Base-by-base conservation (phyloP, 2,329 filamentous ascomycete species). In the Tolypocladium endophyticum region DNA sequence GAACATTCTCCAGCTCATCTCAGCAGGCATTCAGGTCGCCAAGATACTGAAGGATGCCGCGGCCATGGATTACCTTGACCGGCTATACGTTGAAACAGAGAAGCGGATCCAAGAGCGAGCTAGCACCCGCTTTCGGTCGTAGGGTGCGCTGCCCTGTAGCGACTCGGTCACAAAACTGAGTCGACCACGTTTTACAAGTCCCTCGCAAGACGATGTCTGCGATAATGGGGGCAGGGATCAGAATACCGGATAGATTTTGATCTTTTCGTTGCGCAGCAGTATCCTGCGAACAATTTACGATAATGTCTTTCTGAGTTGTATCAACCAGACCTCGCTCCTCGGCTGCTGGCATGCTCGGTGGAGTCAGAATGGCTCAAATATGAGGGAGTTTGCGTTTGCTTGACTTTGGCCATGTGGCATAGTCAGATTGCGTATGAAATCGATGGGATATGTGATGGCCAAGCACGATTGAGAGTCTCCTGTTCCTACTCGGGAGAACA, bases 1-100 rank as follows among this genome's bases (percentile, higher is more conserved):
- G 66, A 93, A 94, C 72, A 90, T 95, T 63, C 80, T 95, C 61
- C 90, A 95, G 76, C 82, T 94, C 64, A 90, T 95, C 69, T 92
- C 89, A 63, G 90, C 90, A 47, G 90, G 90, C 45, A 89, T 91
- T 58, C 90, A 95, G 74, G 90, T 95, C 61, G 88, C 90, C 61
- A 93, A 91, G 74, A 92, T 95, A 63, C 77, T 95, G 62, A 92
- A 90, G 76, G 90, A 95, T 76, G 87, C 89, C 53, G 81, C 83
- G 64, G 89, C 90, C 60, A 93, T 94, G 90, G 85, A 89, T 65
- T 90, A 87, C 71, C 79, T 94, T 69, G 89, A 93, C 76, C 81
- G 81, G 72, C 79, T 95, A 74, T 95, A 95, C 81, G 82, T 89
- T 78, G 83, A 87, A 67, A 94, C 90, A 57, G 90, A 94, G 76